Base-by-base conservation (phyloP, 1,284 basidiomycete species). In the Tilletiaria anomala region DNA sequence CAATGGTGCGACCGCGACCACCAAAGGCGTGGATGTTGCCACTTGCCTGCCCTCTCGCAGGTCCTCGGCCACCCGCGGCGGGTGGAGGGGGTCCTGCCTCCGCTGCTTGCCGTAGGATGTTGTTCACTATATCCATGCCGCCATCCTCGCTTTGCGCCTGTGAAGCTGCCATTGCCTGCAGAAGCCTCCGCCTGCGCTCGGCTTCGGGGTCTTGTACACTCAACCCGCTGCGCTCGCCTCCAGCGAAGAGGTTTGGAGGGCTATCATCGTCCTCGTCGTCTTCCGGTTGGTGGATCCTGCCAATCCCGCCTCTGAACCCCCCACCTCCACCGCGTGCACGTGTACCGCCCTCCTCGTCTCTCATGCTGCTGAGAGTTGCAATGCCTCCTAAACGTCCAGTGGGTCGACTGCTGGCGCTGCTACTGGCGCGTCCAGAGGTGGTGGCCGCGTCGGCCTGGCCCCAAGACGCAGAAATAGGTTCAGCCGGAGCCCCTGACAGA, bases 131-230 rank as follows among this genome's bases (percentile, higher is more conserved):
- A 51, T 78, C 70, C 26, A 29, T 29, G 10, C 26, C 26, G 10
- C 26, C 26, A 29, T 55, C 47, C 6, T 78, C 77, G 10, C 78
- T 79, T 10, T 78, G 74, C 6, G 72, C 53, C 10, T 29, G 26
- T 8, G 26, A 8, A 8, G 10, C 10, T 8, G 26, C 26, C 26
- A 29, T 8, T 8, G 26, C 26, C 26, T 29, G 26, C 26, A 29
- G 26, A 8, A 29, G 8, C 8, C 26, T 8, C 16, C 65, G 68
- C 14, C 54, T 59, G 18, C 69, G 69, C 49, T 78, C 75, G 5
- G 48, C 53, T 39, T 69, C 65, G 3, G 89, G 91, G 61, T 88
- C 86, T 69, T 93, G 78, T 1, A 97, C 77, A 2, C 81, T 83
- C 29, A 97, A 74, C 0, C 88, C 91, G 68, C 88, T 94, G 20